These are phyloP conservation scores for Aspergillus bombycis DNA, from an alignment of 2,329 filamentous ascomycete genomes.

Conservation along the genomic window DNA sequence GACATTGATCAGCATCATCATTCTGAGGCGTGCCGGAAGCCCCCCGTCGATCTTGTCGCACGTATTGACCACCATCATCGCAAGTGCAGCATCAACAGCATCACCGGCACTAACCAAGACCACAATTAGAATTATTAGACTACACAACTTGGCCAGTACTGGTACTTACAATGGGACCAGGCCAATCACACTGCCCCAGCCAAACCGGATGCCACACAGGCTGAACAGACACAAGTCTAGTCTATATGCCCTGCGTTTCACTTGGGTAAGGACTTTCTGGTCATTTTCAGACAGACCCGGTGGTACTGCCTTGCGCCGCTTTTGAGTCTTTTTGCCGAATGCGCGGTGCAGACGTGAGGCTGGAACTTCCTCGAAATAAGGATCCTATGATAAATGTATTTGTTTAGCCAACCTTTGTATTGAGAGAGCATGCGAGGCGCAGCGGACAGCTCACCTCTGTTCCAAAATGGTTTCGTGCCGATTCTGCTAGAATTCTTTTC, in stretches of 20 bases:
- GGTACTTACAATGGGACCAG: constrained; percentile 74
- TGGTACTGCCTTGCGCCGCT: constrained; percentile 81
- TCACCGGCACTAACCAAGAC: constrained; percentile 68
- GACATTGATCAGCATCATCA: constrained; percentile 81
- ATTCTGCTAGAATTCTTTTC: constrained; percentile 40
- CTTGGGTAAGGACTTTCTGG: constrained; percentile 77
- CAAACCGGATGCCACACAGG: constrained; percentile 79
- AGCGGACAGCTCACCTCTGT: constrained; percentile 37
- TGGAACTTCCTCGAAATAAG: constrained; percentile 82
- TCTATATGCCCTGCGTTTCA: constrained; percentile 81
- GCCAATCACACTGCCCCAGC: constrained; percentile 86
- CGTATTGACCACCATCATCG: constrained; percentile 72
- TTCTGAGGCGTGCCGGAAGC: constrained; percentile 59
- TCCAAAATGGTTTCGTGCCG: constrained; percentile 46
- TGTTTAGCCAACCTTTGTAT: constrained; percentile 5
- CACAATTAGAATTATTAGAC: not conserved
- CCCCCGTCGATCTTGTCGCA: constrained; percentile 77
- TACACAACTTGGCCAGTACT: constrained; percentile 43
- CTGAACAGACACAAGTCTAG: constrained; percentile 85
- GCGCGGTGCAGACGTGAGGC: constrained; percentile 70
- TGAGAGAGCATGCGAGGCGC: constrained; percentile 4
- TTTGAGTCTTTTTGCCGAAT: constrained; percentile 73
- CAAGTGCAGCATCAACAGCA: constrained; percentile 71
- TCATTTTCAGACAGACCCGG: constrained; percentile 83
- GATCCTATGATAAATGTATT: constrained; percentile 63